Percentiles rank a stretch among this genome's conserved stretches.
These are phyloP conservation scores for Trichoderma reesei DNA, from an alignment of 495 filamentous ascomycete species.

Conservation along the genomic window DNA sequence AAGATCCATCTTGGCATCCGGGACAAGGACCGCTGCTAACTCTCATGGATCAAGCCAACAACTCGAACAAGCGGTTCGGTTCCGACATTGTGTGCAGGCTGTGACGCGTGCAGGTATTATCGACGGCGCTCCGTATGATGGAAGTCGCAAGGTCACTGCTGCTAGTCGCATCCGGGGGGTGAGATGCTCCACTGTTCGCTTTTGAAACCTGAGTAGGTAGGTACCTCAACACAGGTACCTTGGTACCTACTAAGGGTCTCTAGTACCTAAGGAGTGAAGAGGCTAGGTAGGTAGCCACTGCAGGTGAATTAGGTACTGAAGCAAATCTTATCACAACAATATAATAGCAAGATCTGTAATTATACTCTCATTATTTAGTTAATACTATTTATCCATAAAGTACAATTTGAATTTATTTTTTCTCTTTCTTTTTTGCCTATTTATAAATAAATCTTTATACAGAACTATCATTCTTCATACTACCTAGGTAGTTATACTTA, in stretches of 20 bases:
- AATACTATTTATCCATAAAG: not conserved
- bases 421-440: no score
- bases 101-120: not conserved
- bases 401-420: not conserved
- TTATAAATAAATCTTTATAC: no score
- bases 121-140: not conserved
- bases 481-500: no score
- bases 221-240: not conserved
- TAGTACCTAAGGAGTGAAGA: not conserved
- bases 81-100: not conserved
- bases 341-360: no score
- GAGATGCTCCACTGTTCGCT: not conserved
- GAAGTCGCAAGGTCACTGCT: not conserved
- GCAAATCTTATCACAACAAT: no score
- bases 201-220: no score
- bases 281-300: no score
- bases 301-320: no score
- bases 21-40: not conserved
- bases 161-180: not conserved
- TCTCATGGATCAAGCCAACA: not conserved
- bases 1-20: conserved; percentile 9
- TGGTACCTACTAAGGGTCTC: not conserved
- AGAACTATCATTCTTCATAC: no score
- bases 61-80: not conserved
- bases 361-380: not conserved